Evolutionary conservation across 2,329 filamentous ascomycete genomes (phyloP).

Genomic region (Colletotrichum cuscutae): DNA sequence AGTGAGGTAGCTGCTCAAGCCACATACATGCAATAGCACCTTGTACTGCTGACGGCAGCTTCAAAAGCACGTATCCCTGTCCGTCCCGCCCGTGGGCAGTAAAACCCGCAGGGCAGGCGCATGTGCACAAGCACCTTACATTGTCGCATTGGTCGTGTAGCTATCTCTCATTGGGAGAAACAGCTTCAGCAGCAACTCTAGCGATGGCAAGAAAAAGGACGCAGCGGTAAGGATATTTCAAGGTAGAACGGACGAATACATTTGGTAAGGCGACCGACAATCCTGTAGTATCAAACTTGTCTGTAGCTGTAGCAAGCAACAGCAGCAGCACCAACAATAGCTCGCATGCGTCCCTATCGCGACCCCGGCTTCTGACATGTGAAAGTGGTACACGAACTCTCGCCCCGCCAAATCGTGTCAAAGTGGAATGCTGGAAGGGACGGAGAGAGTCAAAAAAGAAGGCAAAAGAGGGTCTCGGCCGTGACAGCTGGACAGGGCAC

Average conservation of each 20-base stretch:
- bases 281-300: background rate
- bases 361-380: conserved; percentile 29
- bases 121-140: background rate
- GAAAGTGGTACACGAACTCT: conserved; percentile 21
- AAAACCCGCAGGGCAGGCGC: background rate
- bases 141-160: background rate
- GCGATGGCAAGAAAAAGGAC: background rate
- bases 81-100: background rate
- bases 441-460: background rate
- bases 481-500: background rate
- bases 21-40: conserved; percentile 15
- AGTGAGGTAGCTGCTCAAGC: background rate
- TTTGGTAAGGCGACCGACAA: background rate
- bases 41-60: background rate
- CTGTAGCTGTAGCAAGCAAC: background rate
- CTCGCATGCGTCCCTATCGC: conserved; percentile 27
- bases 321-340: background rate
- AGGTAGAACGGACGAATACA: background rate
- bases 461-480: background rate
- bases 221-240: background rate
- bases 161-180: background rate
- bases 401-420: conserved; percentile 16
- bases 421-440: background rate
- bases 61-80: background rate
- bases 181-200: background rate